Evolutionary conservation across 192 early-diverging fungal species (phyloP), one percentile per base, ranked within the genome.

Genomic region (Phlyctochytrium planicorne): DNA sequence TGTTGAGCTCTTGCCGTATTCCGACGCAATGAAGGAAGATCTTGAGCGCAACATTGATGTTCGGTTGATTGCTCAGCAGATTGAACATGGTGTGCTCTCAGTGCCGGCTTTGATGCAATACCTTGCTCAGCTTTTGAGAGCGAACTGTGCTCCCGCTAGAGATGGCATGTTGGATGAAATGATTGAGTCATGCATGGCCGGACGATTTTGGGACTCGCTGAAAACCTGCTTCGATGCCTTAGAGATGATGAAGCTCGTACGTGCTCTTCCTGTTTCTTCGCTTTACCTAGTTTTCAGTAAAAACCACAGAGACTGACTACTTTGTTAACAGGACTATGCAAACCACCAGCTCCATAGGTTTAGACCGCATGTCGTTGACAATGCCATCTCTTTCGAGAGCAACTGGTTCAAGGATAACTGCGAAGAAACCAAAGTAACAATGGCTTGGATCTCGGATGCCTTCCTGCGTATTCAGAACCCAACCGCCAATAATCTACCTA

Each of bases 201-300:
- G 90, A 17, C 78, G 90, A 10, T 71, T 89, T 66, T 82, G 77
- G 17, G 75, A 81, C 17, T 87, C 88, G 2, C 78, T 96, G 65
- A 78, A 84, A 17, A 75, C 80, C 40, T 91, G 89, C 55, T 94
- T 93, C 74, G 88, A 91, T 35, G 76, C 91, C 64, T 69, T 92
- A 60, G 89, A 95, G 69, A 53, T 85, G 34, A 86, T 86, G 84
- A 85, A 85, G 61, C 72, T 86, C 59, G 83, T 85, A 65, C 47
- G 75, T 37, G 17, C 17, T 0, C 25, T 47, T 47, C 20, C 20
- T n/a, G n/a, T n/a, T n/a, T n/a, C n/a, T n/a, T n/a, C n/a, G n/a
- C n/a, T n/a, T n/a, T n/a, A n/a, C n/a, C n/a, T n/a, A n/a, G n/a
- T n/a, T n/a, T n/a, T n/a, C n/a, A n/a, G n/a, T n/a, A n/a, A n/a